phyloP scores from a whole-genome alignment of 2,329 filamentous ascomycete genomes.

The Pseudogymnoascus pannorum region DNA sequence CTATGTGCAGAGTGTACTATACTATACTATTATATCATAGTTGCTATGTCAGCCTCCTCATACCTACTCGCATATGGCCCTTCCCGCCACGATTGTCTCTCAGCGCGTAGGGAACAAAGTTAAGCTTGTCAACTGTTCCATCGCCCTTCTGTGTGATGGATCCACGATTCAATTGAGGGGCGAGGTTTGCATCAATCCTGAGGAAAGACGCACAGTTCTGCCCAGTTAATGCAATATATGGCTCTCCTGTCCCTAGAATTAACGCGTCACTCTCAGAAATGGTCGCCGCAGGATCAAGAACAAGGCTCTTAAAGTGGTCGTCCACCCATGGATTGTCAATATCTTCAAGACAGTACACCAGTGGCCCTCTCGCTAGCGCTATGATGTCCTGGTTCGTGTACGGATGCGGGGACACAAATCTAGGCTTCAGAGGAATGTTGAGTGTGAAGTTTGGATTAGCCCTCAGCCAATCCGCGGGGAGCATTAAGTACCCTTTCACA shows the following conservation, averaged over 20 bases:
- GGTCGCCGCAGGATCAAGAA: slow-evolving; percentile 14
- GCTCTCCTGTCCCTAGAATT: slow-evolving; percentile 15
- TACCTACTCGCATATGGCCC: slow-evolving; percentile 45
- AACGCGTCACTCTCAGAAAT: slow-evolving; percentile 16
- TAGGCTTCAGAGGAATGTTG: slow-evolving; percentile 38
- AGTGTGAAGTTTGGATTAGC: slow-evolving; percentile 38
- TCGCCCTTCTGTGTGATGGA: slow-evolving; percentile 15
- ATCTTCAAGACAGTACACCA: slow-evolving; percentile 56
- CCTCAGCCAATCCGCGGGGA: slow-evolving; percentile 35
- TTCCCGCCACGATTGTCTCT: slow-evolving; percentile 46
- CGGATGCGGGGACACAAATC: slow-evolving; percentile 46
- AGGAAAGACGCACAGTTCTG: slow-evolving; percentile 17
- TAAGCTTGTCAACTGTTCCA: slow-evolving; percentile 29
- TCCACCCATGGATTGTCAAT: slow-evolving; percentile 48
- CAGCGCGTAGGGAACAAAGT: slow-evolving; percentile 49
- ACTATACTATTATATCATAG: neutral
- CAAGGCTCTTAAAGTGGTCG: slow-evolving; percentile 43
- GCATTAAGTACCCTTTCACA: slow-evolving; percentile 42
- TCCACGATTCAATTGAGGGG: slow-evolving; percentile 6
- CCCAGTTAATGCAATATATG: slow-evolving; percentile 18
- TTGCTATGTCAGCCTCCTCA: slow-evolving; percentile 15
- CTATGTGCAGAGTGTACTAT: neutral
- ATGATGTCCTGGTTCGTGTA: slow-evolving; percentile 49
- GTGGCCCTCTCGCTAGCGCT: slow-evolving; percentile 47
- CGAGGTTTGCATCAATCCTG: slow-evolving; percentile 7